Evolutionary conservation across 345 rosid genomes (phyloP), one percentile per base, ranked within the genome.

Genomic region (Pistacia atlantica): DNA sequence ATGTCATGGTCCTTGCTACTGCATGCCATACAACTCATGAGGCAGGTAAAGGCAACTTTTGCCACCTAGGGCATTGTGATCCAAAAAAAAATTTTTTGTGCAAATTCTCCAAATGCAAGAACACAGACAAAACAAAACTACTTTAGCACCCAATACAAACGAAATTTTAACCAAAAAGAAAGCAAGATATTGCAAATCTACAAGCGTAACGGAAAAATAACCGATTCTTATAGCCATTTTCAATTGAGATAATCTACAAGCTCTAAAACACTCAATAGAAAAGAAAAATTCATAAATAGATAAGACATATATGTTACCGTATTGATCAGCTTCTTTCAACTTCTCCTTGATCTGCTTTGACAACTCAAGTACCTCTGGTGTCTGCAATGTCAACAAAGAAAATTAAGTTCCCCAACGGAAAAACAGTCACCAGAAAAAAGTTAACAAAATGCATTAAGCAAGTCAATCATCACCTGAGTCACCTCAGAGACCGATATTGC

Each of bases 401-500:
- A 76, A 67, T 22, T 46, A 13, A 52, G 17, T 49, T 51, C 20
- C 46, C 55, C 49, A 54, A 33, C 58, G 62, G n/a, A 16, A 18
- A 45, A 66, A 17, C 0, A 20, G 10, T 57, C 14, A 17, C 31
- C 35, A 46, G 52, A 77, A 63, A 49, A 57, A 52, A n/a, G 33
- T 12, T 42, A 25, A 71, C 60, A 35, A 22, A 65, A 65, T 4
- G 1, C 4, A 46, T 52, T 13, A 35, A 67, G 38, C 62, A 59
- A 75, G 42, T 80, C 31, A 58, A 37, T 28, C 37, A 48, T 76
- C 69, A 97, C 99, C 98, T 80, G 99, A 18, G 99, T 97, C 84
- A 97, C 98, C 85, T 97, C 94, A 5, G 97, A 89, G 54, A 97
- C 98, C 11, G 98, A 94, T 79, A 96, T 96, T 12, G 99, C 99